Evolutionary conservation across 306 rosid species (phyloP).

Genomic region (Potentilla sterilis): DNA sequence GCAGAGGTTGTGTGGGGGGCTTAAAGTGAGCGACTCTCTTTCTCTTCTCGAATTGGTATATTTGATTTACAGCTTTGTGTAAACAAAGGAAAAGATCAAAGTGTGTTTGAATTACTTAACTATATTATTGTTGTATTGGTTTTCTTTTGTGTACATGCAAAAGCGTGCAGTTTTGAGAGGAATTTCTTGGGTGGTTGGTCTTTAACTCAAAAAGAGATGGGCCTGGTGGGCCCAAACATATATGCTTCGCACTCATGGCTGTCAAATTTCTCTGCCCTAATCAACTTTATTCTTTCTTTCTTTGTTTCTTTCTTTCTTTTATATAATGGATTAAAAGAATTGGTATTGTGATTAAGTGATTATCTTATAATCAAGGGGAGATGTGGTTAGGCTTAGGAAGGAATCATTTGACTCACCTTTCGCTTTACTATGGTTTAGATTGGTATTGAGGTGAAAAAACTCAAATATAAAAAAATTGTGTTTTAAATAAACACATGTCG

Average conservation of each 20-base stretch:
- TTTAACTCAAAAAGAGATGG: slow-evolving; percentile 4
- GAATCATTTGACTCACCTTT: not conserved
- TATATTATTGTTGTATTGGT: not conserved
- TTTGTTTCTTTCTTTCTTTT: not conserved
- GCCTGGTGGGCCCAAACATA: slow-evolving; percentile 4
- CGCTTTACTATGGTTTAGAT: too few species aligned
- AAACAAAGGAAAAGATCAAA: not conserved
- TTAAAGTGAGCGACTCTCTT: slow-evolving; percentile 28
- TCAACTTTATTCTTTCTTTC: not conserved
- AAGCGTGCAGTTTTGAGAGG: slow-evolving; percentile 38
- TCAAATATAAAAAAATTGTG: too few species aligned
- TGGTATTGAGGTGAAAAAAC: too few species aligned
- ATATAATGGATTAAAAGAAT: not conserved
- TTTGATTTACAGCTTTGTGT: slow-evolving; percentile 38
- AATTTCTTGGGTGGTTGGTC: slow-evolving; percentile 24
- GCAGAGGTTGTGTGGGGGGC: slow-evolving; percentile 17
- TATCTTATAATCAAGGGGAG: not conserved
- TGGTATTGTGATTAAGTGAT: not conserved
- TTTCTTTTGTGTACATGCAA: slow-evolving; percentile 38
- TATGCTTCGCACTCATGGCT: not conserved
- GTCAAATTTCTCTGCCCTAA: not conserved
- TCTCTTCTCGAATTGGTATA: slow-evolving; percentile 6
- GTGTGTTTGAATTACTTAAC: slow-evolving; percentile 5
- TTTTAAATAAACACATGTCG: too few species aligned
- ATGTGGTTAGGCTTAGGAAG: not conserved